A percentile compares a stretch with the other conserved stretches of the same genome.
These are phyloP conservation scores for Diospyros lotus DNA, from an alignment of 148 eudicot species.

Conservation along the genomic window DNA sequence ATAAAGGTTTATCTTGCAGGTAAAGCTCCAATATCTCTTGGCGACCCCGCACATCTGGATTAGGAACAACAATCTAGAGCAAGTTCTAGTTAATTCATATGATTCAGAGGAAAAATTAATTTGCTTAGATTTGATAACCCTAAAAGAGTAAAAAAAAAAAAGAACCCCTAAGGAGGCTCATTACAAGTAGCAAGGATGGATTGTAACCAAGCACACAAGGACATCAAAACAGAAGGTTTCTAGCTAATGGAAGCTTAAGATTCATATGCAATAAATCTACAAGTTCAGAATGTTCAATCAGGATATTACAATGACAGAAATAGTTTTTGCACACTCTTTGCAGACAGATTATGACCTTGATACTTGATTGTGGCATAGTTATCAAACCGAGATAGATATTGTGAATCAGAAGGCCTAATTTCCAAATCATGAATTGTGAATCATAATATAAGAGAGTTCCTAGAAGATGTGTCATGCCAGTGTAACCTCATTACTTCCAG, in stretches of 20 bases:
- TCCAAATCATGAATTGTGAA: too few relatives aligned
- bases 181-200: not conserved
- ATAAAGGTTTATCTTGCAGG: constrained; percentile 82
- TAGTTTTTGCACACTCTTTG: too few relatives aligned
- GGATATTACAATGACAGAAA: not conserved
- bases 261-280: not conserved
- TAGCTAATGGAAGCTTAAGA: constrained; percentile 5
- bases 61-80: constrained; percentile 80
- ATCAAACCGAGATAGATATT: too few relatives aligned
- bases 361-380: not conserved
- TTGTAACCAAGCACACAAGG: not conserved
- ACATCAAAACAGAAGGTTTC: not conserved
- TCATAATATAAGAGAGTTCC: too few relatives aligned
- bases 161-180: not conserved
- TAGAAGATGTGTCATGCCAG: too few relatives aligned
- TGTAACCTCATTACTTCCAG: too few relatives aligned
- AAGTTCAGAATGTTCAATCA: not conserved
- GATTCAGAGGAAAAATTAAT: not conserved
- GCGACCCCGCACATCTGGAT: constrained; percentile 96
- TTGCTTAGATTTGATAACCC: not conserved
- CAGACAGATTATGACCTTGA: not conserved
- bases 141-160: not conserved
- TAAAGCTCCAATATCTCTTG: constrained; percentile 88
- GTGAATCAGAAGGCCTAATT: too few relatives aligned
- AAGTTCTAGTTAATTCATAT: constrained; percentile 7